phyloP scores from a whole-genome alignment of 1,284 basidiomycete genomes.

The Tilletia setariae region DNA sequence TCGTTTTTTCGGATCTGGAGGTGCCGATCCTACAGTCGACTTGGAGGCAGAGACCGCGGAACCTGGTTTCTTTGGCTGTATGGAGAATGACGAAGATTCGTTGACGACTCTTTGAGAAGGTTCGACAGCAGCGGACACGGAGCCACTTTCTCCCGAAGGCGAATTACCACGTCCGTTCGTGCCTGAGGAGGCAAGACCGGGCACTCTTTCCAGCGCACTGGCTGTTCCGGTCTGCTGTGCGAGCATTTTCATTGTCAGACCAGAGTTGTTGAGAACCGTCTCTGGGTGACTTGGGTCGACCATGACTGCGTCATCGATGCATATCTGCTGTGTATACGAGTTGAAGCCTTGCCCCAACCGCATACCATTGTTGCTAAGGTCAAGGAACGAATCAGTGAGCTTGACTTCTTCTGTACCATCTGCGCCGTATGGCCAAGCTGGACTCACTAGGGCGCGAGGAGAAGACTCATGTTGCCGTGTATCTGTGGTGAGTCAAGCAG shows the following conservation, averaged over 20 bases:
- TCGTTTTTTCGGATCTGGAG: neutral
- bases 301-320: constrained; percentile 17
- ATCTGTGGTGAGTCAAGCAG: too few species aligned
- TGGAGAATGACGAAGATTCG: too few species aligned
- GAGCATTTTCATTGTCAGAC: constrained; percentile 18
- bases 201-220: constrained; percentile 9
- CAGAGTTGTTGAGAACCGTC: constrained; percentile 16
- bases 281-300: constrained; percentile 5
- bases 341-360: constrained; percentile 18
- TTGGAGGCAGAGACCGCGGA: too few species aligned
- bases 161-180: too few species aligned
- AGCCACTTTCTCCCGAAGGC: too few species aligned
- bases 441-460: constrained; percentile 15
- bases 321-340: constrained; percentile 19
- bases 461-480: neutral
- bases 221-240: neutral
- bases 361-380: constrained; percentile 18
- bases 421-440: neutral
- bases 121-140: too few species aligned
- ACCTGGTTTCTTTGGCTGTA: too few species aligned
- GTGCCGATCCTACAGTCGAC: too few species aligned
- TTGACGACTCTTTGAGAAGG: too few species aligned
- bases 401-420: neutral
- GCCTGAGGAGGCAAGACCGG: neutral
- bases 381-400: neutral